Evolutionary conservation across 2,329 filamentous ascomycete genomes (phyloP), one percentile per base, ranked within the genome.

Genomic region (Byssothecium circinans): DNA sequence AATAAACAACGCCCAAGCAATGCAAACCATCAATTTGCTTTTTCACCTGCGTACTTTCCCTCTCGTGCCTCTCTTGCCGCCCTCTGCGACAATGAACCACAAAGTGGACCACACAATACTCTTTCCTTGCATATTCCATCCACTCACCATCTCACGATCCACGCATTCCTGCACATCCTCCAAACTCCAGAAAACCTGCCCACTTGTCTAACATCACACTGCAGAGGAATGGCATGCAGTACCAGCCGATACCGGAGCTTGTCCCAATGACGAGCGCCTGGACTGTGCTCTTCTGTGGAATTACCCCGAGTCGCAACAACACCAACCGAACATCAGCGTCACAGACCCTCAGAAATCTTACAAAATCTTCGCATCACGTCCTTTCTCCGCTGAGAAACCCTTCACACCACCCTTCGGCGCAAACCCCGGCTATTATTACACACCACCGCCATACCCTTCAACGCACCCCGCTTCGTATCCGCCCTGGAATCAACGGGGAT

Each of bases 201-300:
- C 45, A 12, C 25, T 17, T 22, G 30, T 49, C 47, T 49, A 25
- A 45, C 48, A 45, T 49, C 52, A 55, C 49, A 39, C 18, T 50
- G 49, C 52, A 52, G 47, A 37, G 12, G 15, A 18, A 35, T 43
- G 42, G 41, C 43, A 37, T 38, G 35, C 37, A 41, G 22, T 19
- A 25, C 35, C 19, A 33, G 41, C 54, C 54, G 54, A 53, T 53
- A 50, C 43, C 53, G 53, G 51, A 48, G 43, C 20, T 33, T 19
- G 23, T 8, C 14, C 37, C 12, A 47, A 15, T 27, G 14, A 32
- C 25, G 23, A 25, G 23, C 23, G 23, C 43, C 43, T 45, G 19
- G 19, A 47, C 42, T 22, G 37, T 49, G 40, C 38, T 39, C 37
- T 19, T 8, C 15, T 36, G 29, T 27, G 5, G 23, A 48, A 40